Percentiles rank a stretch among this genome's conserved stretches.
These are phyloP conservation scores for Panicum hallii DNA, from an alignment of 202 grass and related monocot species.

Conservation along the genomic window DNA sequence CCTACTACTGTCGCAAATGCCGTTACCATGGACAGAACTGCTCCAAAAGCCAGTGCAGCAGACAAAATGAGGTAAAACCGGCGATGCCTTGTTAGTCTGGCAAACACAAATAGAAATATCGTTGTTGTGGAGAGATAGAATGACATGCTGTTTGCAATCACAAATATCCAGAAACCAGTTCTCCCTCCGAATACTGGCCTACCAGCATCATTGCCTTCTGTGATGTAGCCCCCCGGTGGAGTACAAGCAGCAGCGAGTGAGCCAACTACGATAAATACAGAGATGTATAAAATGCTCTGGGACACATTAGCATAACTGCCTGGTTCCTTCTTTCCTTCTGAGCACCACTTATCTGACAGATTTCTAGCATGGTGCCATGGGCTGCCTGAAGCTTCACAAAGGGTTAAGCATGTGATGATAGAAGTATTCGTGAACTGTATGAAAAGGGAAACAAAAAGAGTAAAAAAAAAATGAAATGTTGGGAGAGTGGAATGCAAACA, in stretches of 20 bases:
- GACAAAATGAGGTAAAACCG: not conserved
- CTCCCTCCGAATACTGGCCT: not conserved
- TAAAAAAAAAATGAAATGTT: not conserved
- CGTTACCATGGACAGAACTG: not conserved
- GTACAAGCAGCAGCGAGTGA: not conserved
- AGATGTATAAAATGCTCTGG: slow-evolving; percentile 5
- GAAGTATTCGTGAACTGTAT: not conserved
- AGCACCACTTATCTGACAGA: not conserved
- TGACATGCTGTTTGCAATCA: not conserved
- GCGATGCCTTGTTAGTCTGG: slow-evolving; percentile 6
- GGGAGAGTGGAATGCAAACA: not conserved
- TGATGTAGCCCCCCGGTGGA: slow-evolving; percentile 19
- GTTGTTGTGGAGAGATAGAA: not conserved
- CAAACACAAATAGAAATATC: not conserved
- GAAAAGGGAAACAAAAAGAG: not conserved
- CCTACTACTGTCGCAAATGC: not conserved
- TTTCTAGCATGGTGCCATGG: not conserved
- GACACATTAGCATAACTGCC: slow-evolving; percentile 1
- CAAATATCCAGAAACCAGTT: not conserved
- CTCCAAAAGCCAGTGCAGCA: not conserved
- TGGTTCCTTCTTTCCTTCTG: not conserved
- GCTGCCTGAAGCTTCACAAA: not conserved
- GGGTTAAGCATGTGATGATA: not conserved
- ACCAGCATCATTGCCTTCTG: not conserved
- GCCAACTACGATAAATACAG: not conserved